Percentiles rank a stretch among this genome's conserved stretches.
phyloP scores from a whole-genome alignment of 2,329 filamentous ascomycete species.

The Claviceps arundinis region DNA sequence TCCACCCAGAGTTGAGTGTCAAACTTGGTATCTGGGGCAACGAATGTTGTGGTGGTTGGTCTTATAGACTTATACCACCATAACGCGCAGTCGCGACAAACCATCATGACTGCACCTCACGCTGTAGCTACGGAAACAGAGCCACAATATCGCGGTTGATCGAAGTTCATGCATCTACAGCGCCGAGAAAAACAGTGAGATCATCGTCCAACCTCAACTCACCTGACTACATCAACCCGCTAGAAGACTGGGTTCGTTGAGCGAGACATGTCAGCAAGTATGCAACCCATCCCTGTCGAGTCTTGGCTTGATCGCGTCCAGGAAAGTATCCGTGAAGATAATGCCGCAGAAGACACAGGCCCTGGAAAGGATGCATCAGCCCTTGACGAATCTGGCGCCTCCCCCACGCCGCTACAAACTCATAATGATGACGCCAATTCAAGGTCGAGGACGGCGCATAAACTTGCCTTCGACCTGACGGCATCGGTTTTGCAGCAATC shows the following conservation, averaged over 20 bases:
- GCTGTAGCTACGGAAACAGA: not conserved
- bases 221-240: too few relatives aligned
- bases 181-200: not conserved
- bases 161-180: not conserved
- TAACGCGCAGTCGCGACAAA: not conserved
- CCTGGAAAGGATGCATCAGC: not conserved
- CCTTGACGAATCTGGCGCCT: not conserved
- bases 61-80: not conserved
- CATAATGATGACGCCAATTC: not conserved
- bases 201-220: too few relatives aligned
- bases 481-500: not conserved
- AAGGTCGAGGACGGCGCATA: not conserved
- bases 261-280: not conserved
- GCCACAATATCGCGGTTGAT: not conserved
- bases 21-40: not conserved
- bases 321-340: not conserved
- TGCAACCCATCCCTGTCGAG: not conserved
- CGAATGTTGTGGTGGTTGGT: not conserved
- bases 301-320: slow-evolving; percentile 1
- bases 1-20: not conserved
- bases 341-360: not conserved
- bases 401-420: not conserved
- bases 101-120: not conserved
- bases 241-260: too few relatives aligned
- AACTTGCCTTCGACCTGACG: not conserved